Evolutionary conservation across 768 basidiomycete species (phyloP), one percentile per base, ranked within the genome.

Genomic region (Phanerochaete sordida): DNA sequence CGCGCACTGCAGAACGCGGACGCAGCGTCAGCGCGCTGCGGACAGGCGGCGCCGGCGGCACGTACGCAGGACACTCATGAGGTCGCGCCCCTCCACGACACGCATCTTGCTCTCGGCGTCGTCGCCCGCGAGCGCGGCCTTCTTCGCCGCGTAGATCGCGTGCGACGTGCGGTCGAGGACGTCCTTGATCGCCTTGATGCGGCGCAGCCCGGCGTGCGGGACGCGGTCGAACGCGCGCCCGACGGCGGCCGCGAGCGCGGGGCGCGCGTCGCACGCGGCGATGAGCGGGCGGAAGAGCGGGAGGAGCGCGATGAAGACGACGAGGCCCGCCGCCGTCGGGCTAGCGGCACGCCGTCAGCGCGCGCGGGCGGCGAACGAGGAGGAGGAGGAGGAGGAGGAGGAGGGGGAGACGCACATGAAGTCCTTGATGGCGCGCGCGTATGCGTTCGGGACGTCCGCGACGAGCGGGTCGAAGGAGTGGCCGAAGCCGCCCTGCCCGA

Each of bases 401-500:
- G n/a, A n/a, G n/a, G n/a, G n/a, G n/a, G n/a, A n/a, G n/a, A 54
- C 68, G 21, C n/a, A 70, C 67, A 80, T 37, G 67, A 74, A 65
- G 73, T 60, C 62, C 60, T 71, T 71, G 37, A 73, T 58, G 7
- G 69, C 69, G 16, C 64, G 64, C 21, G 60, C 69, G 43, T 68
- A 73, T 21, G 56, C 55, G 57, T 71, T 64, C 15, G 39, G 45
- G 13, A 57, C 74, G 26, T 49, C 27, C 8, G 24, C 55, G 24
- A 57, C 35, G 1, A 82, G 70, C 1, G 67, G 57, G 35, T 76
- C 74, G 52, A 77, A 76, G 0, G 75, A 74, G 44, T 70, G 70
- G 0, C 77, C 77, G 33, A 83, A 70, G 3, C 81, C 80, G 19
- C 76, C 76, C 68, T 78, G 79, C 2, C 79, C 80, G 44, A 83